Base-by-base conservation (phyloP, 306 rosid genomes). In the Ammopiptanthus mongolicus region DNA sequence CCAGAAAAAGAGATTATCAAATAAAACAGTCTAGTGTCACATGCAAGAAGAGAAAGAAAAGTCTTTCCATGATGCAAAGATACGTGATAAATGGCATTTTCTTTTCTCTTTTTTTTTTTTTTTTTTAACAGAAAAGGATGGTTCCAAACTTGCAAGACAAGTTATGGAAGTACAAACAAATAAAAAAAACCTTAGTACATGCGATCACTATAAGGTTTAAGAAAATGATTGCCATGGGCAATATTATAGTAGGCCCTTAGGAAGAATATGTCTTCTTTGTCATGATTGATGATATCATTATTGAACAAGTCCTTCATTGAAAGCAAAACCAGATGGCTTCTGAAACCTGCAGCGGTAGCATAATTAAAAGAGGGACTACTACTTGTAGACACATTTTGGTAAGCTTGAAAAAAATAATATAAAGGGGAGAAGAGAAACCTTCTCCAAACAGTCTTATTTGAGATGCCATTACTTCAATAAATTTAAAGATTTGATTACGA, bases 311-410 rank as follows among this genome's bases (percentile, higher is more conserved):
- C 73, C 67, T 33, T 29, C 66, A 9, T 37, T 31, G 4, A 78
- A 3, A 28, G 47, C 64, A 73, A 83, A 28, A 22, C 15, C 73
- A 67, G 82, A 73, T 19, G 69, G 77, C 42, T 73, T 13, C 10
- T 77, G 73, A 66, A 86, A 86, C 74, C 80, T 83, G 81, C 87
- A 86, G 33, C 25, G 71, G 21, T 55, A 65, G 81, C 89, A 86
- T 22, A 64, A 55, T 48, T 34, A 34, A 34, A 2, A 37, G 42
- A 37, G 11, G 42, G 42, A 37, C 9, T 37, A 8, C n/a, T n/a
- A n/a, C n/a, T n/a, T n/a, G n/a, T n/a, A n/a, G n/a, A n/a, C n/a
- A n/a, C n/a, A n/a, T n/a, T n/a, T n/a, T n/a, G n/a, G n/a, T n/a
- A n/a, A n/a, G n/a, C n/a, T n/a, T n/a, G n/a, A n/a, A n/a, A n/a